Base-by-base conservation (phyloP, 805 yeast species). In the Schwanniomyces pseudopolymorphus region DNA sequence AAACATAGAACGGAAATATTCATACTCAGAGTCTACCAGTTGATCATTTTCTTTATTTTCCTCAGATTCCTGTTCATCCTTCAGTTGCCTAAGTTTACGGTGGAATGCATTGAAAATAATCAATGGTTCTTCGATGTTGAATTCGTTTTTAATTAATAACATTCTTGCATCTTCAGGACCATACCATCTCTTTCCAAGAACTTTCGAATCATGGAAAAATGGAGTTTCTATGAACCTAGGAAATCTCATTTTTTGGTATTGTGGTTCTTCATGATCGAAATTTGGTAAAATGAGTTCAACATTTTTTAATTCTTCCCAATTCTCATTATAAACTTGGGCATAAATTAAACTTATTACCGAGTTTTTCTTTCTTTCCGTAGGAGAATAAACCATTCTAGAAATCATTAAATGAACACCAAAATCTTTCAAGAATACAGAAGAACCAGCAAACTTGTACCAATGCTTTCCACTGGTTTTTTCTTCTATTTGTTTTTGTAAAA, bases 391-490 rank as follows among this genome's bases (percentile, higher is more conserved):
- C 9, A 67, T 43, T 43, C 72, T 48, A 24, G 67, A 59, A 5
- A 64, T 60, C 64, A 62, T 59, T 17, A 53, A 59, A 46, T 68
- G 69, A 8, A 65, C 59, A 6, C 67, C 57, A 40, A 58, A 66
- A n/a, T 66, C 62, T 37, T 62, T 55, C 14, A 67, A 50, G 64
- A 63, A 67, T 2, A 64, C 66, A 2, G 66, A 57, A 8, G 70
- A 57, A 0, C 72, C 72, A 2, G 62, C 64, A 44, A 66, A 59
- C 37, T 63, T 56, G 40, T 54, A 58, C 73, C 73, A 68, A 43
- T 62, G 57, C 19, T 56, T 48, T 10, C 55, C 51, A 10, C 48
- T 33, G 1, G 43, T 40, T 5, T 44, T 31, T 10, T 42, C 28
- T 26, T 45, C 28, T 6, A 54, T 25, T 14, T 51, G 52, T 9